Evolutionary conservation across 139 green algal genomes (phyloP), one percentile per base, ranked within the genome.

Genomic region (Chlamydomonas incerta): DNA sequence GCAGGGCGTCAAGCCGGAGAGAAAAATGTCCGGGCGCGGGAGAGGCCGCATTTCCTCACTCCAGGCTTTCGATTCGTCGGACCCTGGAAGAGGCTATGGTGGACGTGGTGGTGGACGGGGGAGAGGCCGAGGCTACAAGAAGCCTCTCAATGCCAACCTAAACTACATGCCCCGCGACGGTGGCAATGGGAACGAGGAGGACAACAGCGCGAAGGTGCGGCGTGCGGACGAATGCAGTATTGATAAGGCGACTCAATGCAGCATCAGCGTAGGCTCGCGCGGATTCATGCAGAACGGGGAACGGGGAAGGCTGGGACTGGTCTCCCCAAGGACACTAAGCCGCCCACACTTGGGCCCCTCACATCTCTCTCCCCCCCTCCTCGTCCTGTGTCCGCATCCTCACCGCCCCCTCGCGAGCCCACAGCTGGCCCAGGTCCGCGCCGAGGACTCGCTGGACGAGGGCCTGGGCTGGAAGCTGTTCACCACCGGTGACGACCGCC

Each of bases 401-500:
- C 6, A 33, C 5, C 80, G 52, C 31, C 46, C 0, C 55, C 11
- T 0, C 31, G 18, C 17, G 46, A 60, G 6, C 33, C 21, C 80
- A 63, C 89, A 94, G 91, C 35, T 95, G n/a, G 31, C 73, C 24
- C 83, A 90, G 72, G 83, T 90, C 41, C 81, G 92, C 9, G 88
- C 91, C 0, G 88, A 96, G 50, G 95, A 97, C 58, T 79, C 55
- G 0, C 79, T 96, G 68, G 95, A 98, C 74, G 91, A 81, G 14
- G 47, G 74, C 29, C 87, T 98, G 34, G 96, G 96, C 35, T 99
- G 96, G 67, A 71, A 83, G 17, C 82, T 94, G 46, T 96, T 96
- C 87, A 90, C 95, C 18, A 90, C 95, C 18, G 95, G 94, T 0
- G 85, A 93, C 10, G 90, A 95, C 67, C 88, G 91, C 3, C 90